Evolutionary conservation across 2,329 filamentous ascomycete species (phyloP).

Genomic region (Stagonosporopsis vannaccii): DNA sequence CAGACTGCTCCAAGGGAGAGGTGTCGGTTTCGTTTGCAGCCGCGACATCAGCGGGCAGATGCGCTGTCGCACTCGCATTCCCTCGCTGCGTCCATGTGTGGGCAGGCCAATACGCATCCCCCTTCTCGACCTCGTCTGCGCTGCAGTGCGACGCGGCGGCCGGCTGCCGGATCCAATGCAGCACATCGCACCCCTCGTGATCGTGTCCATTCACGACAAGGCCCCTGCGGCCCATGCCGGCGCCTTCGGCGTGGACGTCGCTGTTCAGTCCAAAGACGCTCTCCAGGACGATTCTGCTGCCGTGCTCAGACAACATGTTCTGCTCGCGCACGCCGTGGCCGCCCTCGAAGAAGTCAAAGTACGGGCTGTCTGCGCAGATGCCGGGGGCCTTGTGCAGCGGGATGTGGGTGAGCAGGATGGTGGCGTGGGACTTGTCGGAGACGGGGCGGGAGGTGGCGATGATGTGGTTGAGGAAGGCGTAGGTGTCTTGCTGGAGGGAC

Average conservation of each 20-base stretch:
- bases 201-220: conserved; percentile 93
- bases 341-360: conserved; percentile 77
- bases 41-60: not conserved
- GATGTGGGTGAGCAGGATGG: conserved; percentile 88
- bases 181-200: conserved; percentile 90
- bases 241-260: conserved; percentile 63
- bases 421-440: conserved; percentile 71
- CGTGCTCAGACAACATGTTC: conserved; percentile 80
- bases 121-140: conserved; percentile 10
- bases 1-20: not conserved
- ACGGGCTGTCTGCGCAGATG: conserved; percentile 82
- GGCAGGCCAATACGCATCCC: conserved; percentile 28
- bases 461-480: conserved; percentile 75
- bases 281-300: conserved; percentile 75
- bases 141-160: conserved; percentile 23
- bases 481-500: conserved; percentile 76
- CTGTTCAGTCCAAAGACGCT: conserved; percentile 82
- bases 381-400: conserved; percentile 85
- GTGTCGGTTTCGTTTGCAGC: not conserved
- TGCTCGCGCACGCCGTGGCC: conserved; percentile 82
- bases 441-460: conserved; percentile 70
- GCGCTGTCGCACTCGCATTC: not conserved
- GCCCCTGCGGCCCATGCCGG: conserved; percentile 73
- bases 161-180: conserved; percentile 66
- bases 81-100: not conserved